Conservation (phyloP, 2,329 filamentous ascomycete species). For the Acarospora socialis region DNA sequence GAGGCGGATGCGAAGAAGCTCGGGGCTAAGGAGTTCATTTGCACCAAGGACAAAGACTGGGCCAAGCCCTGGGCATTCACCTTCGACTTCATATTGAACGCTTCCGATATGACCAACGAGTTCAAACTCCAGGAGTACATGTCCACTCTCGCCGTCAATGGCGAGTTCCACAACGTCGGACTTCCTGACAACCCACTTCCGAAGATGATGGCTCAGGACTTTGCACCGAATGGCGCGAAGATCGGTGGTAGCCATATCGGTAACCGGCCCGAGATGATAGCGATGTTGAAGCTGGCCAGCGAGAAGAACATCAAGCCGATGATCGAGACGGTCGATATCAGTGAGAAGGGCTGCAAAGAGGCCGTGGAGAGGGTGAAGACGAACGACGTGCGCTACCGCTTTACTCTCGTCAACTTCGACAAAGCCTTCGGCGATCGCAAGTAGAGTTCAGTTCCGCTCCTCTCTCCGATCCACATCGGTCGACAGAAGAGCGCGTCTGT, state of each 20-base stretch:
- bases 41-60: slow-evolving; percentile 44
- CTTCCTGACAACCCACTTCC: slow-evolving; percentile 43
- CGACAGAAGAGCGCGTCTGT: no score
- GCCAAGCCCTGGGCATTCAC: slow-evolving; percentile 38
- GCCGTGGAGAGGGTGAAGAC: slow-evolving; percentile 36
- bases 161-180: slow-evolving; percentile 45
- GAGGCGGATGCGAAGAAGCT: slow-evolving; percentile 45
- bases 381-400: slow-evolving; percentile 35
- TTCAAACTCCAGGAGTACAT: slow-evolving; percentile 42
- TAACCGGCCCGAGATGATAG: slow-evolving; percentile 52
- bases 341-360: slow-evolving; percentile 53
- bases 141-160: slow-evolving; percentile 37
- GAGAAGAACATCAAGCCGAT: slow-evolving; percentile 56
- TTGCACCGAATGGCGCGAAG: slow-evolving; percentile 58
- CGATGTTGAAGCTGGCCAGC: slow-evolving; percentile 57
- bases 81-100: slow-evolving; percentile 56
- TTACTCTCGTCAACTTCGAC: slow-evolving; percentile 36
- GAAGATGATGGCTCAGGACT: slow-evolving; percentile 56
- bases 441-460: no score
- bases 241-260: slow-evolving; percentile 60
- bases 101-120: slow-evolving; percentile 59
- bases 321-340: slow-evolving; percentile 58
- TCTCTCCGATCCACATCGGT: no score
- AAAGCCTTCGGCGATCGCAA: slow-evolving; percentile 27
- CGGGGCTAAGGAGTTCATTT: slow-evolving; percentile 47